A percentile compares a stretch with the other conserved stretches of the same genome.
Conservation (phyloP, 2,329 filamentous ascomycete species). For the Paecilomyces variotii region DNA sequence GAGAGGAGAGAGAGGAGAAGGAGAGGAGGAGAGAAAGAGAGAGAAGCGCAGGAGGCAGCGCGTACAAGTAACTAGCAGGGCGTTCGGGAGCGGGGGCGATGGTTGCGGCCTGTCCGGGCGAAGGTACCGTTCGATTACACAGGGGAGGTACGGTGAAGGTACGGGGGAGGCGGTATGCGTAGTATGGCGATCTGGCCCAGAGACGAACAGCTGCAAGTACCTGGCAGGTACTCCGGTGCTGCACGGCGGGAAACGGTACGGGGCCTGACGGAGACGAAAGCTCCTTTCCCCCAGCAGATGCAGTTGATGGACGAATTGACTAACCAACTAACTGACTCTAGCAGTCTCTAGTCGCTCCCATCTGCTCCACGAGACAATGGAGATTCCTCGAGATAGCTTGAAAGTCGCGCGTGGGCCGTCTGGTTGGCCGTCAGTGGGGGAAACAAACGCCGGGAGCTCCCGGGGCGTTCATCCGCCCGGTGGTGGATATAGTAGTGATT, state of each 20-base stretch:
- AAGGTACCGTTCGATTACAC: not conserved
- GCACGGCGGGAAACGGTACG: not conserved
- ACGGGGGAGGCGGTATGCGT: not conserved
- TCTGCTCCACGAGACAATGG: not conserved
- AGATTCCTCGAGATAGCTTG: not conserved
- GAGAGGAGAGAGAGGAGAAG: not conserved
- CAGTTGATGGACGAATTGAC: too few species aligned
- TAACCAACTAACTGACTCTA: too few species aligned
- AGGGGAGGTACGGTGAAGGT: not conserved
- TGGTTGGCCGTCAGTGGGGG: conserved; percentile 10
- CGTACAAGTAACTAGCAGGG: not conserved
- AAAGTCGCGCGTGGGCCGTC: conserved; percentile 7
- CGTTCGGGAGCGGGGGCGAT: not conserved
- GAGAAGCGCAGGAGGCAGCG: conserved; percentile 1
- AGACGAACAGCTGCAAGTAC: not conserved
- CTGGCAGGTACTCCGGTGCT: not conserved
- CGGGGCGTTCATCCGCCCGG: conserved; percentile 5
- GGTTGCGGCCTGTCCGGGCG: not conserved
- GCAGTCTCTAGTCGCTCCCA: not conserved
- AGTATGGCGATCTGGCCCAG: not conserved
- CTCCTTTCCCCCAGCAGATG: not conserved
- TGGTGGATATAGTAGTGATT: not conserved
- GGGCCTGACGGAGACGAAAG: not conserved
- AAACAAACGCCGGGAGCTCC: conserved; percentile 10
- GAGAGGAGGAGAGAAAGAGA: not conserved